Base-by-base conservation (phyloP, 768 basidiomycete species). In the Boletus tomentosulus region DNA sequence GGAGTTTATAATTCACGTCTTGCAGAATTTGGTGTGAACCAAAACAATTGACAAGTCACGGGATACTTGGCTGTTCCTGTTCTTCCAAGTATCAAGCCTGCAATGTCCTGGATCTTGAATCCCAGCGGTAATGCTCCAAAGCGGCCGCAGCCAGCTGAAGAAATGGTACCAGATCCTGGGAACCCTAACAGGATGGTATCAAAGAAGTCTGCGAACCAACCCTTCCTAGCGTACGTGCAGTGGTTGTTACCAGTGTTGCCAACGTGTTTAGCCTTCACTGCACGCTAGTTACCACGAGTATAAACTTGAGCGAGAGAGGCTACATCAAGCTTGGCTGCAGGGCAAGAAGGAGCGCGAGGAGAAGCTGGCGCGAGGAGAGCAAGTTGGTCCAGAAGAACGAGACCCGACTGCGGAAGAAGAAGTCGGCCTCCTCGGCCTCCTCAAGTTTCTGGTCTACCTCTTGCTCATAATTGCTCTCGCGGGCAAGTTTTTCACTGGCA, bases 401-500 rank as follows among this genome's bases (percentile, higher is more conserved):
- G 90, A 92, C 65, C 89, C 89, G 10, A 88, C 86, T 8, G 83
- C 76, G 34, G 74, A 84, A 54, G 74, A 76, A 55, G 86, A 88
- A 70, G 78, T 92, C 43, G 85, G 84, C 46, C 56, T 83, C 37
- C 64, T 80, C 33, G 85, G 82, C 24, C 65, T 92, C 45, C 69
- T 92, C 65, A 90, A 87, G 68, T 86, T 90, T 66, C 58, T 89
- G 35, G 54, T 88, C 46, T 80, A 81, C 58, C 48, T 80, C 3
- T 49, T 84, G 22, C 60, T 89, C 48, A 70, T 84, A 56, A 55
- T 79, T 37, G 63, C 81, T 1, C 73, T 91, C 30, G 78, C 85
- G 34, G 87, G 92, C 50, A 88, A 87, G 66, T 92, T 95, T 71
- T 74, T 95, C 65, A 90, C 90, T 0, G 89, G 87, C n/a, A 90